A percentile compares a stretch with the other conserved stretches of the same genome.
Conservation (phyloP, 331 rosid genomes). For the Dryas integrifolia region DNA sequence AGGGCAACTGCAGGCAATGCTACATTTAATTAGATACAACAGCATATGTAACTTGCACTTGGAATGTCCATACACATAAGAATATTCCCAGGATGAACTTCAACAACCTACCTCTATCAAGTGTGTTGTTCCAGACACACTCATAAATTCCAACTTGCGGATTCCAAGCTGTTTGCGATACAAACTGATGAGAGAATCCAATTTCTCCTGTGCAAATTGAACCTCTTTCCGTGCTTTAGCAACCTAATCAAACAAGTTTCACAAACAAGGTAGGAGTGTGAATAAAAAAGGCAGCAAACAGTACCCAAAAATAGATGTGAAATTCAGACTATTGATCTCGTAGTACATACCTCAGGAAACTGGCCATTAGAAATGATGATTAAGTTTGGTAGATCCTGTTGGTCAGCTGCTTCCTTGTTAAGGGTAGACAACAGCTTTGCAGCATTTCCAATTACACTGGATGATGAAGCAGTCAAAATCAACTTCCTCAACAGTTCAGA, state of each 20-base stretch:
- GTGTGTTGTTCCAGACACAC: conserved; percentile 84
- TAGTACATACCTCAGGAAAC: conserved; percentile 65
- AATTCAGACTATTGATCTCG: conserved; percentile 17
- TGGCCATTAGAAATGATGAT: conserved; percentile 52
- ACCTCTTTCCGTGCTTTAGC: conserved; percentile 54
- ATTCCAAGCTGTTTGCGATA: conserved; percentile 71
- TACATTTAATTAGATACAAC: not conserved
- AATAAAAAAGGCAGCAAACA: conserved; percentile 18
- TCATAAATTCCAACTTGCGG: conserved; percentile 63
- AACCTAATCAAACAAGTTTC: conserved; percentile 45
- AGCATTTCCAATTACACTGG: conserved; percentile 57
- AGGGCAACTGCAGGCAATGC: conserved; percentile 53
- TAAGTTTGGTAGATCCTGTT: conserved; percentile 63
- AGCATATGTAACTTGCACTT: conserved; percentile 8
- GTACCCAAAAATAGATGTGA: not conserved
- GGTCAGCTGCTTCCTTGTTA: conserved; percentile 75
- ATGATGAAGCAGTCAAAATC: conserved; percentile 68
- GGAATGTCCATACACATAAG: conserved; percentile 10
- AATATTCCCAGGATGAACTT: conserved; percentile 21
- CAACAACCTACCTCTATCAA: conserved; percentile 70
- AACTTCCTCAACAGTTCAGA: conserved; percentile 67
- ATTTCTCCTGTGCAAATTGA: conserved; percentile 56
- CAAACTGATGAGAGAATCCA: conserved; percentile 58
- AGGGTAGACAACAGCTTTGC: conserved; percentile 74
- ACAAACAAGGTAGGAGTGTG: conserved; percentile 13